Base-by-base conservation (phyloP, 23 red algal species). In the Gracilaria caudata region DNA sequence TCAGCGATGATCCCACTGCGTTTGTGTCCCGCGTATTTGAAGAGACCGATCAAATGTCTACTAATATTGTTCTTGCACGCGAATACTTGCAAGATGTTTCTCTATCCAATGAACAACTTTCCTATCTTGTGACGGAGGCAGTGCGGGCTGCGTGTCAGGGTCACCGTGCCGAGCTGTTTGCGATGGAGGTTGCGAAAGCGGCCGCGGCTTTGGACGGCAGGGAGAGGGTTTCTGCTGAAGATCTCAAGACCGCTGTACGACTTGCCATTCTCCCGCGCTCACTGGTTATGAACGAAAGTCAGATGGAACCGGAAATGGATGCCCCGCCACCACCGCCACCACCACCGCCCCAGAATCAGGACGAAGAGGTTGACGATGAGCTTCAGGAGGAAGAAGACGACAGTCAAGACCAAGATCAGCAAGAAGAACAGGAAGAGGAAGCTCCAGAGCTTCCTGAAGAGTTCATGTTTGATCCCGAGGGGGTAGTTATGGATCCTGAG, bases 401-500 rank as follows among this genome's bases (percentile, higher is more conserved):
- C 25, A 32, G 89, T 34, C 77, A 89, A 36, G 63, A 99, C 29
- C 47, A 99, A 12, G 75, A 81, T 20, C 64, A 99, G 32, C 64
- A 78, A 32, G 82, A 95, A 43, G 93, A 99, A 66, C 64, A 99
- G 46, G 74, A 64, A n/a, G 88, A 95, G 32, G 88, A 93, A 45
- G 91, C 80, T 23, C 89, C 93, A 0, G 72, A 91, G 63, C 80
- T 99, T 44, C 97, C 97, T 7, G 92, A 99, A 70, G 97, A 99
- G 78, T 99, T 95, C 68, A 95, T 99, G 90, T 99, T 99, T 72
- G 97, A 99, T 83, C 93, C 97, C 30, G 97, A 99, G 47, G 97
- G 93, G 23, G 97, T 95, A 13, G 84, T 89, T 34, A 74, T 99
- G 79, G 97, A 99, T 84, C 93, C 97, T 4, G 92, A 99, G 35